Evolutionary conservation across 805 yeast genomes (phyloP).

Genomic region (Schizosaccharomyces cryophilus): DNA sequence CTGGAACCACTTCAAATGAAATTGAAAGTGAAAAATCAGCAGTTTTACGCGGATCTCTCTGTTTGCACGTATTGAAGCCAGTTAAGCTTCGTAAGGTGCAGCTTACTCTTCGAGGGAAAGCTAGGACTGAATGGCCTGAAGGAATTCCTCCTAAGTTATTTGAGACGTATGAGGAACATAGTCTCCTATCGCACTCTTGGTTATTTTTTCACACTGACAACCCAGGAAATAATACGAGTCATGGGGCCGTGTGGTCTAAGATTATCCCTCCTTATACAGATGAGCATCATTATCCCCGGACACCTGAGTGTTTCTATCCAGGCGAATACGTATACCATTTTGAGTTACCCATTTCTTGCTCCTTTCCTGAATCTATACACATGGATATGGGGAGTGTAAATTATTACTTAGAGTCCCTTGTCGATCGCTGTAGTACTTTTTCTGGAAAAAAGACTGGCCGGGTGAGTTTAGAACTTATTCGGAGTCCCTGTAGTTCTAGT

Average conservation of each 20-base stretch:
- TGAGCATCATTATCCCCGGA: not conserved
- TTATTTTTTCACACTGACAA: slow-evolving; percentile 39
- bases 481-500: slow-evolving; percentile 55
- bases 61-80: slow-evolving; percentile 44
- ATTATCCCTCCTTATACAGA: not conserved
- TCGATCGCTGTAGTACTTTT: slow-evolving; percentile 68
- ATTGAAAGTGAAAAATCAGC: slow-evolving; percentile 47
- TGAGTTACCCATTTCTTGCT: slow-evolving; percentile 65
- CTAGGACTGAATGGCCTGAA: slow-evolving; percentile 89
- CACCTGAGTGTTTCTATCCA: slow-evolving; percentile 27
- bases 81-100: slow-evolving; percentile 40
- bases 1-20: slow-evolving; percentile 53
- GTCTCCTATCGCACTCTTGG: slow-evolving; percentile 64
- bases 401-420: slow-evolving; percentile 41
- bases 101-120: slow-evolving; percentile 38
- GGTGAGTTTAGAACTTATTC: slow-evolving; percentile 36
- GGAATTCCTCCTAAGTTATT: slow-evolving; percentile 80
- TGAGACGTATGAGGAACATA: slow-evolving; percentile 39
- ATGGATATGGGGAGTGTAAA: slow-evolving; percentile 63
- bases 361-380: slow-evolving; percentile 53
- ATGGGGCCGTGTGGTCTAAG: slow-evolving; percentile 19
- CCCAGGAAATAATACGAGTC: slow-evolving; percentile 15
- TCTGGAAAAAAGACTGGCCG: slow-evolving; percentile 46
- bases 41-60: slow-evolving; percentile 54
- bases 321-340: slow-evolving; percentile 86